Evolutionary conservation across 768 basidiomycete species (phyloP).

Genomic region (Russula compacta): DNA sequence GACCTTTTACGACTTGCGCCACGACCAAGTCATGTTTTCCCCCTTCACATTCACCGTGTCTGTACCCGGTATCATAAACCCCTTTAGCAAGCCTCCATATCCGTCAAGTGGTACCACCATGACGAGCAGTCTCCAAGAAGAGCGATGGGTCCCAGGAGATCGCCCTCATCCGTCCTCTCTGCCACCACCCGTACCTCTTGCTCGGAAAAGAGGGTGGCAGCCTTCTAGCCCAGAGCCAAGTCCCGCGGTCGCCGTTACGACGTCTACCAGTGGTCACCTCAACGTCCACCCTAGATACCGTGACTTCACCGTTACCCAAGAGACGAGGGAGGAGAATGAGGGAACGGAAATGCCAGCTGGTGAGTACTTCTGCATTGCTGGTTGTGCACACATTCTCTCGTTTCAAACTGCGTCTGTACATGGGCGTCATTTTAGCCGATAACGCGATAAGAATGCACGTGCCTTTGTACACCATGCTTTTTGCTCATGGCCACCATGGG

Average conservation of each 20-base stretch:
- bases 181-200: slow-evolving; percentile 35
- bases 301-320: slow-evolving; percentile 26
- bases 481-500: slow-evolving; percentile 17
- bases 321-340: slow-evolving; percentile 25
- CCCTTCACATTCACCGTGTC: slow-evolving; percentile 65
- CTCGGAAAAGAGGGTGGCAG: slow-evolving; percentile 66
- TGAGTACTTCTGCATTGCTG: slow-evolving; percentile 22
- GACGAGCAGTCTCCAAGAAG: slow-evolving; percentile 22
- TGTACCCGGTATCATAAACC: slow-evolving; percentile 59
- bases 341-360: slow-evolving; percentile 40
- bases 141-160: slow-evolving; percentile 18
- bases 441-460: slow-evolving; percentile 8
- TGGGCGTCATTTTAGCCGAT: neutral
- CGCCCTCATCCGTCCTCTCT: slow-evolving; percentile 27
- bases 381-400: neutral
- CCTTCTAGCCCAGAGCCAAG: slow-evolving; percentile 51
- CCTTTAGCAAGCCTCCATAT: slow-evolving; percentile 33
- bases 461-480: slow-evolving; percentile 12
- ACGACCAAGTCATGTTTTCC: slow-evolving; percentile 36
- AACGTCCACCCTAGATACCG: slow-evolving; percentile 61
- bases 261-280: slow-evolving; percentile 55
- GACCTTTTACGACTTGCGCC: neutral
- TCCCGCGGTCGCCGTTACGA: slow-evolving; percentile 40
- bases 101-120: slow-evolving; percentile 20
- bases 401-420: slow-evolving; percentile 2